Percentiles rank a stretch among this genome's conserved stretches.
Evolutionary conservation across 2,329 filamentous ascomycete genomes (phyloP).

Genomic region (Aspergillus caelatus): DNA sequence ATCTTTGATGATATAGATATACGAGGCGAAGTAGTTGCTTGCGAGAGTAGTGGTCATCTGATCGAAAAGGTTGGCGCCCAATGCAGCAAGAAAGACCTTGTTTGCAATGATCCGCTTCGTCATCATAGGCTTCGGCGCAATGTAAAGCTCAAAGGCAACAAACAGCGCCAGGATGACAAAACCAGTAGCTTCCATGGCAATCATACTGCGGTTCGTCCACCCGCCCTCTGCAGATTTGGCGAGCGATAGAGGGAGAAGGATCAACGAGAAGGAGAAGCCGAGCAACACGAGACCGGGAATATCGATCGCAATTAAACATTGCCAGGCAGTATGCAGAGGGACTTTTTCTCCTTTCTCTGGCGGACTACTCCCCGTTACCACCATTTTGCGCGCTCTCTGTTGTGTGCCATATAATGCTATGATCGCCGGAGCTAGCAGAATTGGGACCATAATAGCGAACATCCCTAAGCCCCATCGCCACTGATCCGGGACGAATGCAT

Average conservation of each 20-base stretch:
- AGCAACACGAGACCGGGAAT: slow-evolving; percentile 28
- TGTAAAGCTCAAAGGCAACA: slow-evolving; percentile 54
- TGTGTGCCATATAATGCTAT: slow-evolving; percentile 27
- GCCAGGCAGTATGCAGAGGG: slow-evolving; percentile 5
- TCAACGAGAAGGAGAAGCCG: slow-evolving; percentile 37
- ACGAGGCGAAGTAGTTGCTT: slow-evolving; percentile 13
- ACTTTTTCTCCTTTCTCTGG: not conserved
- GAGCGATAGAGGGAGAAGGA: slow-evolving; percentile 65
- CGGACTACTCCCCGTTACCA: not conserved
- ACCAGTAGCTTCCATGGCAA: slow-evolving; percentile 56
- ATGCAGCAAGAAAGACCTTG: slow-evolving; percentile 28
- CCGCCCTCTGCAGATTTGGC: slow-evolving; percentile 36
- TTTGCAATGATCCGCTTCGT: slow-evolving; percentile 15
- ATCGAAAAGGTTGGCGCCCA: slow-evolving; percentile 12
- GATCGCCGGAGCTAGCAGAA: slow-evolving; percentile 47
- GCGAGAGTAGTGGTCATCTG: slow-evolving; percentile 5
- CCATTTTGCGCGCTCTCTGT: slow-evolving; percentile 4
- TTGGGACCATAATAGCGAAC: slow-evolving; percentile 62
- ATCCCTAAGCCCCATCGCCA: slow-evolving; percentile 65
- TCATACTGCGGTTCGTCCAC: slow-evolving; percentile 50
- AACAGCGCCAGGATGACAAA: slow-evolving; percentile 55
- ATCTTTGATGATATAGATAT: slow-evolving; percentile 20
- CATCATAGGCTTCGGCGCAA: slow-evolving; percentile 53
- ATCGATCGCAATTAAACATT: slow-evolving; percentile 63
- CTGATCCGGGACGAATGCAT: slow-evolving; percentile 39